Conservation (phyloP, 208 protist species). For the Leishmania arabica region DNA sequence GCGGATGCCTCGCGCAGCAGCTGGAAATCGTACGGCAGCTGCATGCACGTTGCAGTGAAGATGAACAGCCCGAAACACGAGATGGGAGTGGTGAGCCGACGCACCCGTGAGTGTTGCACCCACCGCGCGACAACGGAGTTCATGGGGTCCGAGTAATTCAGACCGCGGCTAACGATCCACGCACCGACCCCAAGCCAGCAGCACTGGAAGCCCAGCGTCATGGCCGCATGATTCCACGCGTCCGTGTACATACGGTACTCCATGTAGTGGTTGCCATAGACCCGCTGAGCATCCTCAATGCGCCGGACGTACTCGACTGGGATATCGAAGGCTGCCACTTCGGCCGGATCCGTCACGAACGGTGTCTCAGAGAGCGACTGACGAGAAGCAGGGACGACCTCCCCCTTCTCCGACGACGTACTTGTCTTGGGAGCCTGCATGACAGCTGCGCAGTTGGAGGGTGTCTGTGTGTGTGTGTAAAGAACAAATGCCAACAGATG, state of each 20-base stretch:
- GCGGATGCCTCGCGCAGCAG: constrained; percentile 33
- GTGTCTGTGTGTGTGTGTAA: neutral
- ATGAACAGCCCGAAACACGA: constrained; percentile 61
- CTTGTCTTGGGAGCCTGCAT: constrained; percentile 9
- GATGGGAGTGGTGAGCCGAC: constrained; percentile 65
- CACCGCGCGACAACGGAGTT: constrained; percentile 64
- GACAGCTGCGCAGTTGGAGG: neutral
- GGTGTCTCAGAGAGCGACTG: constrained; percentile 45
- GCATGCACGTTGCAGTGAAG: constrained; percentile 38
- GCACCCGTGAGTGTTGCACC: constrained; percentile 41
- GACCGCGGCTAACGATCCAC: constrained; percentile 69
- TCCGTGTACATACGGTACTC: constrained; percentile 40
- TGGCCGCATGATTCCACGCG: constrained; percentile 35
- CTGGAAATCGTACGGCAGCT: constrained; percentile 59
- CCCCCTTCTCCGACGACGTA: neutral
- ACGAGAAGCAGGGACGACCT: neutral
- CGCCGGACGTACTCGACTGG: constrained; percentile 59
- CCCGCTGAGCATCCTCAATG: constrained; percentile 71
- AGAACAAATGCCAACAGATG: neutral
- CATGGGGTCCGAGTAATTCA: constrained; percentile 68
- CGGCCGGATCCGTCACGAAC: constrained; percentile 51
- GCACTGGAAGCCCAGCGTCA: constrained; percentile 62
- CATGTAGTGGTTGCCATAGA: constrained; percentile 54
- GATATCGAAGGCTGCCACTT: constrained; percentile 42
- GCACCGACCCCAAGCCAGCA: constrained; percentile 60